Percentiles rank a stretch among this genome's conserved stretches.
Evolutionary conservation across 1,284 basidiomycete genomes (phyloP).

Genomic region (Puccinia novopanici): DNA sequence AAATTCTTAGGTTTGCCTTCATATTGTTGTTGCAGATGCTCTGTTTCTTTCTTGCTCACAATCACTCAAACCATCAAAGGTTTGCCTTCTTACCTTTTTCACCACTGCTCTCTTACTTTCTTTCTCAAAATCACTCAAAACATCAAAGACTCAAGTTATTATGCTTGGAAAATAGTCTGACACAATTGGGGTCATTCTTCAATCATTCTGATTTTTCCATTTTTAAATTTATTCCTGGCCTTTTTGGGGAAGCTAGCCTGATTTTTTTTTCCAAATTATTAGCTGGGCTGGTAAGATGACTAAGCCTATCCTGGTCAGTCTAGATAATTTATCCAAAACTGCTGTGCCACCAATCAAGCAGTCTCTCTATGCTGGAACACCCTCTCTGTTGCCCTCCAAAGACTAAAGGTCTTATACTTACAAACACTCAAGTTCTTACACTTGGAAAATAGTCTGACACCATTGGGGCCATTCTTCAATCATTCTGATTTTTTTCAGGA

Average conservation of each 20-base stretch:
- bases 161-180: not conserved
- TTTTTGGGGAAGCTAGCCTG: slow-evolving; percentile 78
- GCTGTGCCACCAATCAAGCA: slow-evolving; percentile 43
- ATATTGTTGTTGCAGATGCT: no score
- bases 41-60: no score
- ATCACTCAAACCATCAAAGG: no score
- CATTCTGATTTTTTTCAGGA: slow-evolving; percentile 84
- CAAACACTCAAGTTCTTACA: no score
- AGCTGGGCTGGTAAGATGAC: slow-evolving; percentile 78
- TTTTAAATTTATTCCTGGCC: slow-evolving; percentile 92
- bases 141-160: no score
- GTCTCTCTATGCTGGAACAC: slow-evolving; percentile 31
- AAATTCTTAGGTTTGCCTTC: no score
- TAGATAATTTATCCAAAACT: slow-evolving; percentile 59
- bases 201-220: slow-evolving; percentile 79
- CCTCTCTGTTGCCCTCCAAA: slow-evolving; percentile 48
- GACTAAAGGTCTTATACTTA: no score
- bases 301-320: slow-evolving; percentile 67
- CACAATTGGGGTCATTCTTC: not conserved
- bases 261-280: slow-evolving; percentile 77
- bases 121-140: no score
- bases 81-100: no score
- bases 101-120: no score
- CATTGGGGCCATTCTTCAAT: not conserved
- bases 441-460: not conserved